Evolutionary conservation across 2,329 filamentous ascomycete species (phyloP), one percentile per base, ranked within the genome.

Genomic region (Fusarium mangiferae): DNA sequence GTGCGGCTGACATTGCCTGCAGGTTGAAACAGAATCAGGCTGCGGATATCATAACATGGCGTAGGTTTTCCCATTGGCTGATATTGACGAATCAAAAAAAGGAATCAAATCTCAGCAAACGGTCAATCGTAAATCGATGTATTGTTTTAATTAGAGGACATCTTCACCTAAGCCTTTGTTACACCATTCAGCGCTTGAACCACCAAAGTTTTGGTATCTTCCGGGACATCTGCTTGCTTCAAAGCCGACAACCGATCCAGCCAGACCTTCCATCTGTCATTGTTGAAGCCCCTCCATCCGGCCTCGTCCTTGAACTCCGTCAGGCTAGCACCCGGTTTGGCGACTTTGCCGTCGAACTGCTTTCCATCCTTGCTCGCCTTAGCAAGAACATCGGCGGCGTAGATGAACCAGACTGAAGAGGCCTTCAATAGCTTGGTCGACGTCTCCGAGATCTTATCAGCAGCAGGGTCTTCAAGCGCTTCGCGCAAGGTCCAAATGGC

Each of bases 301-400:
- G 41, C 22, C 0, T 38, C 33, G n/a, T 65, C 67, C 4, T 57
- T 60, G 0, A 51, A 38, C 6, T 20, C 28, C 3, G 55, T 12
- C 3, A 76, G 10, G 15, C 75, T 77, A 3, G 41, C 62, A 1
- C 75, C 75, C 0, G 75, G 67, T 18, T 30, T 66, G 7, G 70
- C 75, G 13, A 77, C 33, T 28, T 74, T 77, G 6, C 70, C 75
- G 2, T 77, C 75, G 6, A 77, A 77, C n/a, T 77, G 68, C 61
- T 66, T 66, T 6, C 12, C 26, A 9, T 74, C 44, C 18, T 61
- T 55, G 6, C 56, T 66, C 0, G 26, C 42, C 8, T 46, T 49
- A 0, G 51, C 39, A 10, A 77, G 22, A 10, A 6, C 22, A 17
- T 48, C 44, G 1, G 35, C 28, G 0, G 75, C 75, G 22, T 76